Conservation (phyloP, 2,329 filamentous ascomycete genomes). For the Hymenoscyphus fraxineus region DNA sequence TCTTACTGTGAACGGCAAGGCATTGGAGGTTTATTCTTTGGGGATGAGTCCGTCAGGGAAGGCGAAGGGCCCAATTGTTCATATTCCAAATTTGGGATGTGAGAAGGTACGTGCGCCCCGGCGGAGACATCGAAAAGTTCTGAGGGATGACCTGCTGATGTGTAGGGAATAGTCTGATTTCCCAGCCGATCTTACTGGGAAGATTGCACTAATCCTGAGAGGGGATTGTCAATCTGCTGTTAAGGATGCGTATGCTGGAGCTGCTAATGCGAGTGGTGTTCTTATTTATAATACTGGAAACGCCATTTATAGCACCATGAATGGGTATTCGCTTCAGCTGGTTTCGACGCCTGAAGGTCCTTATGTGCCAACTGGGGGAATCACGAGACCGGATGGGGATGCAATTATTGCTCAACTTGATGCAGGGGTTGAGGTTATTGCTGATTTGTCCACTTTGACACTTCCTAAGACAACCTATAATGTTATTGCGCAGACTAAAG, state of each 20-base stretch:
- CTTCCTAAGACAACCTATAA: constrained; percentile 37
- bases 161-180: constrained; percentile 48
- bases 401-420: constrained; percentile 16
- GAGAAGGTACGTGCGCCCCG: constrained; percentile 7
- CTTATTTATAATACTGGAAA: constrained; percentile 67
- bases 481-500: constrained; percentile 57
- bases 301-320: constrained; percentile 38
- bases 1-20: constrained; percentile 11
- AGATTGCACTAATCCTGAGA: constrained; percentile 65
- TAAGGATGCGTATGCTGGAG: constrained; percentile 64
- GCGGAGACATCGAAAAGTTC: not conserved
- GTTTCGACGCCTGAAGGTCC: constrained; percentile 50
- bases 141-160: not conserved
- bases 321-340: constrained; percentile 15
- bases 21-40: constrained; percentile 13
- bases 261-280: constrained; percentile 64
- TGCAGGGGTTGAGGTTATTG: constrained; percentile 15
- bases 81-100: constrained; percentile 22
- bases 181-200: constrained; percentile 52
- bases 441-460: constrained; percentile 9
- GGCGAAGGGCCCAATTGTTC: constrained; percentile 15
- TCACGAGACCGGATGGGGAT: constrained; percentile 39
- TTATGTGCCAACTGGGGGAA: constrained; percentile 45
- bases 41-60: constrained; percentile 15
- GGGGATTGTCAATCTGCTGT: constrained; percentile 66